Base-by-base conservation (phyloP, 192 early-diverging fungal genomes). In the Funneliformis geosporum region DNA sequence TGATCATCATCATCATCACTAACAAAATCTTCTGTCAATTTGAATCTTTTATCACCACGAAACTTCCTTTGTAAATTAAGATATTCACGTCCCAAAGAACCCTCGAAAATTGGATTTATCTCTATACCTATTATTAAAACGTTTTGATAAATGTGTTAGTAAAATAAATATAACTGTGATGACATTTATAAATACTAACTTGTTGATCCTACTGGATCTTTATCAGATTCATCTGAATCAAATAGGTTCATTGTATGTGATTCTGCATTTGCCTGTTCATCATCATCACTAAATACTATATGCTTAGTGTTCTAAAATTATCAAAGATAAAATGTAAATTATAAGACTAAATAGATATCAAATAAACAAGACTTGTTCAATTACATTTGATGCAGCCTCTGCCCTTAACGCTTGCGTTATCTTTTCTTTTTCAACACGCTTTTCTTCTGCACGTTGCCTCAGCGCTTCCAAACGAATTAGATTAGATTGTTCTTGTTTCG, bases 101-200 rank as follows among this genome's bases (percentile, higher is more conserved):
- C 85, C 64, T 86, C 85, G 71, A 86, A 75, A 9, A 83, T 79
- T 3, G 84, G 84, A 73, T 86, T 84, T 18, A 86, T 85, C 43
- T 79, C 42, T 33, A 85, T 81, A 14, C 60, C 82, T 65, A 43
- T 39, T 50, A 77, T 59, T 60, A 43, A 65, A 62, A 82, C 25
- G 67, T 67, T 55, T 27, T 64, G 5, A 40, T 39, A 42, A 21
- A n/a, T n/a, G n/a, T n/a, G 8, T 10, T n/a, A 70, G 42, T 5
- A 39, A 39, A 16, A 66, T 28, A 66, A 5, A 66, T 8, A 28
- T 6, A 40, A 23, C 11, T 72, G 3, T 50, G 46, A 8, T 38
- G 12, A 39, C 5, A 5, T 18, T 55, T 55, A 0, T 44, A 4
- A 44, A 44, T 44, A 44, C 43, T 10, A 10, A 44, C 43, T 10